Base-by-base conservation (phyloP, 805 yeast species). In the Barnettozyma botsteinii region DNA sequence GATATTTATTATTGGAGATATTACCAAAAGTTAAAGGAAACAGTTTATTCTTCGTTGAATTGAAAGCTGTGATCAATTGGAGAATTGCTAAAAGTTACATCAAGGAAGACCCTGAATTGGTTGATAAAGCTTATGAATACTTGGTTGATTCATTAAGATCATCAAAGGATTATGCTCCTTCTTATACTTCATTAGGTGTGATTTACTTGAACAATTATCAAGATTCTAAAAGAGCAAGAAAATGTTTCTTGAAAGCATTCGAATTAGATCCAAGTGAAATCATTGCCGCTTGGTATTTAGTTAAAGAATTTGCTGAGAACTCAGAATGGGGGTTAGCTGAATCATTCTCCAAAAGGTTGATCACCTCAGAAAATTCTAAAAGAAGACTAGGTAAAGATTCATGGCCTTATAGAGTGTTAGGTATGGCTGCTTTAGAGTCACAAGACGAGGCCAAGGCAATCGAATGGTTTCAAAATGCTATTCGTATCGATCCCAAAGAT, bases 361-460 rank as follows among this genome's bases (percentile, higher is more conserved):
- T 88, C 6, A 69, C 73, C 5, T 72, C 86, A 1, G 91, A 81
- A 41, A 66, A 70, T 35, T 75, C 85, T 1, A 70, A 73, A 35
- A 67, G 79, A 42, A 60, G 62, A 14, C 53, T 82, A 20, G 60
- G 68, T 17, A 58, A 57, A 2, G 55, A 64, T 2, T 70, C 82
- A 3, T 93, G 98, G 98, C 96, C 97, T 1, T 86, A 80, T 56
- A 65, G 96, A 50, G 85, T 86, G 4, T 64, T 93, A 32, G 98
- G 97, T 0, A 77, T 88, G 49, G 74, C 85, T 2, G 70, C 81
- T 5, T 63, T 93, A 43, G 88, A 85, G 54, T 66, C 59, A 21
- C 86, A 80, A 50, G 80, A 82, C 49, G 85, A 78, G 47, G 77
- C 76, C 1, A 79, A 78, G 40, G 95, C 98, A 0, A 82, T 91